Evolutionary conservation across 768 basidiomycete species (phyloP).

Genomic region (Tylopilus rubrobrunneus): DNA sequence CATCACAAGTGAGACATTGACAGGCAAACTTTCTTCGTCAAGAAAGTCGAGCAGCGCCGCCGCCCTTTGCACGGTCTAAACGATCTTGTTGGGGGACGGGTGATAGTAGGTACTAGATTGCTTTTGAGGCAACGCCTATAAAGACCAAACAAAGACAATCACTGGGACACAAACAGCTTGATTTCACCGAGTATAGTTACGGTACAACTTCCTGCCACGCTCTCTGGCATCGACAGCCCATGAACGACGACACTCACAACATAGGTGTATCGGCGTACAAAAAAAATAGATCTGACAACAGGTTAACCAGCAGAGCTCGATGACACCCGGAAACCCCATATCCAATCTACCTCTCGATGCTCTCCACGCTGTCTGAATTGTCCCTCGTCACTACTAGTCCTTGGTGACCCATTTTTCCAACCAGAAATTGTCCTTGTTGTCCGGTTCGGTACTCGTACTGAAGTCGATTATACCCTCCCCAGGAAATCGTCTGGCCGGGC

Average conservation of each 20-base stretch:
- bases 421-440: neutral
- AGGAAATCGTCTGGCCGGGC: neutral
- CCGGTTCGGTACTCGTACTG: neutral
- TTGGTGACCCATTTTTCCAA: neutral
- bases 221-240: too few relatives aligned
- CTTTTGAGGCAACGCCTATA: too few relatives aligned
- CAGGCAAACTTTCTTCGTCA: too few relatives aligned
- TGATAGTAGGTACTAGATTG: too few relatives aligned
- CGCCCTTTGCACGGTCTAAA: too few relatives aligned
- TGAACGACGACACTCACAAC: neutral
- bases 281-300: neutral
- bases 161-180: too few relatives aligned
- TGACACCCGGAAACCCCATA: neutral
- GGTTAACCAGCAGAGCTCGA: neutral
- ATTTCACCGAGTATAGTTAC: too few relatives aligned
- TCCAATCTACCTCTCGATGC: too few relatives aligned
- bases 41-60: too few relatives aligned
- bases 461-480: constrained; percentile 19
- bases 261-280: neutral
- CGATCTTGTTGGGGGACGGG: too few relatives aligned
- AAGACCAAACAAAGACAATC: too few relatives aligned
- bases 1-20: neutral
- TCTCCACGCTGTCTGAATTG: neutral
- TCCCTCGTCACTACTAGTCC: neutral
- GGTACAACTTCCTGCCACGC: too few relatives aligned